Evolutionary conservation across 1,139 yeast genomes (phyloP), one percentile per base, ranked within the genome.

Genomic region (Pichia sp.): DNA sequence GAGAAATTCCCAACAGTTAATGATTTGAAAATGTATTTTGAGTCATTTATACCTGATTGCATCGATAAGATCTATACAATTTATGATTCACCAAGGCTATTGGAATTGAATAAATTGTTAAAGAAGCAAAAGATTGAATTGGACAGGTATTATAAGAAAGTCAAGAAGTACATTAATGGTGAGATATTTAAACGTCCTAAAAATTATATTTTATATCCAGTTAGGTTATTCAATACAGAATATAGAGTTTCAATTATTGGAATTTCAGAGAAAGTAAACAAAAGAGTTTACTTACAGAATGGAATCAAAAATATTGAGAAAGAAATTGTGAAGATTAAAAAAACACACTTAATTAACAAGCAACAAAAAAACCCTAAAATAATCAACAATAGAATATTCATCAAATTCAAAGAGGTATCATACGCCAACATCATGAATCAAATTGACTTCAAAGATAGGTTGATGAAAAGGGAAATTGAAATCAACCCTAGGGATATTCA

Each of bases 401-500:
- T 84, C 20, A 73, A 73, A 48, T 82, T 84, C 58, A 65, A 69
- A 12, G 67, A 71, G 4, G 72, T 73, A 29, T 55, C 65, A 7
- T 73, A 76, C 2, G 79, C 85, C 0, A 72, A 74, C 45, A 67
- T 79, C 5, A 77, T 82, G 1, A 75, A 73, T 47, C 85, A 83
- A 56, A 65, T 81, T 12, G 30, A 37, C n/a, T 34, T 42, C 6
- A 18, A 34, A n/a, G 24, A 42, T 12, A 13, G 20, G 24, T n/a
- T 13, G 6, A 18, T 22, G 7, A 24, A 13, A n/a, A 69, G 73
- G 0, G 54, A 74, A 22, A 63, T 74, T n/a, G 80, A 76, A 22
- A 69, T 79, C 1, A 73, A 79, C 53, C 82, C 85, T 1, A 59
- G 68, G 12, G 87, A 82, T 58, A 67, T 84, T 0, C 61, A 77